Conservation (phyloP, 2,329 filamentous ascomycete species). For the Aspergillus novoparasiticus region DNA sequence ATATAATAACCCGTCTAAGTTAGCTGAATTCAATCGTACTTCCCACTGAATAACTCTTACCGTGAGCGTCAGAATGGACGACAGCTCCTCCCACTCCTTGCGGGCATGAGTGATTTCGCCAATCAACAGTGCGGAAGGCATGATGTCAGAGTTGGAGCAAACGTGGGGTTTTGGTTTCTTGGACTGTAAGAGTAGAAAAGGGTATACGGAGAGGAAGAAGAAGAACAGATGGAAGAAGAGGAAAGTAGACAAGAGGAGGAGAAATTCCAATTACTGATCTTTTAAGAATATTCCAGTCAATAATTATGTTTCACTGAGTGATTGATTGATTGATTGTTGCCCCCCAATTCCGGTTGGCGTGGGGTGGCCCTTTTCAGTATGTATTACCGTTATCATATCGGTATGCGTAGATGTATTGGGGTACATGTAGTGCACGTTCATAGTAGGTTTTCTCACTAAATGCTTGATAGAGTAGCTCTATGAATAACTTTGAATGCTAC, state of each 20-base stretch:
- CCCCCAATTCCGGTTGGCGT: constrained; percentile 3
- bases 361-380: neutral
- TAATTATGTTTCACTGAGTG: neutral
- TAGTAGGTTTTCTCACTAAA: neutral
- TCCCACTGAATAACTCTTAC: constrained; percentile 22
- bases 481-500: neutral
- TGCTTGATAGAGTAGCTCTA: neutral
- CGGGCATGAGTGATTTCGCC: constrained; percentile 46
- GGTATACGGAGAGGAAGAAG: neutral
- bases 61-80: constrained; percentile 45
- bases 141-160: constrained; percentile 27
- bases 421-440: neutral
- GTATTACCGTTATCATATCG: neutral
- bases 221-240: constrained; percentile 2
- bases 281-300: constrained; percentile 3
- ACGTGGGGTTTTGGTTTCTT: constrained; percentile 1
- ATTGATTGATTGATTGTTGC: neutral
- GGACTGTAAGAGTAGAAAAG: too few species aligned
- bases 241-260: constrained; percentile 2
- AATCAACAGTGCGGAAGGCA: constrained; percentile 48
- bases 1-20: neutral
- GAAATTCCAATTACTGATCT: constrained; percentile 5
- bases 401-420: neutral
- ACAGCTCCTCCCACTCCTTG: constrained; percentile 47
- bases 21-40: neutral